These are phyloP conservation scores for Fusarium drepaniforme DNA, from an alignment of 2,329 filamentous ascomycete species.

Conservation along the genomic window DNA sequence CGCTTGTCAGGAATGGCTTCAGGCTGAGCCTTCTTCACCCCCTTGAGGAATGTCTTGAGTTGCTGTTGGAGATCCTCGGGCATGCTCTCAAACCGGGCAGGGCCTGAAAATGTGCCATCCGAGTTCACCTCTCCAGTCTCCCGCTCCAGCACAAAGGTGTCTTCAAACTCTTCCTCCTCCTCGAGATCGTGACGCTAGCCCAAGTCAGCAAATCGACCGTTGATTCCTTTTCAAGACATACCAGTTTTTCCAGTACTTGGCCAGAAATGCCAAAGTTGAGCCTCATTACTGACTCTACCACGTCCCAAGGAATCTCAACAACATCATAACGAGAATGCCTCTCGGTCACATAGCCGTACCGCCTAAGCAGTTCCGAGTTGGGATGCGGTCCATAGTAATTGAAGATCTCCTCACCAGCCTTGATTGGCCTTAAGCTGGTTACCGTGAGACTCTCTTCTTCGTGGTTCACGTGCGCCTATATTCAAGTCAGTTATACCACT, in stretches of 20 bases:
- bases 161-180: slow-evolving; percentile 77
- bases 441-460: slow-evolving; percentile 73
- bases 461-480: slow-evolving; percentile 66
- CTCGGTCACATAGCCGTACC: slow-evolving; percentile 89
- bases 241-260: slow-evolving; percentile 56
- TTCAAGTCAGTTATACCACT: slow-evolving; percentile 19
- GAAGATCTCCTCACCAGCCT: slow-evolving; percentile 80
- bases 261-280: slow-evolving; percentile 53
- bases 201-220: slow-evolving; percentile 37
- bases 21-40: slow-evolving; percentile 58
- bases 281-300: slow-evolving; percentile 63
- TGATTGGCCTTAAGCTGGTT: slow-evolving; percentile 76
- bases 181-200: slow-evolving; percentile 61
- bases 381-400: slow-evolving; percentile 92
- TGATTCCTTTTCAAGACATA: slow-evolving; percentile 43
- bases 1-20: slow-evolving; percentile 61
- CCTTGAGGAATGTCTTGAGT: slow-evolving; percentile 63
- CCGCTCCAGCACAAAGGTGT: slow-evolving; percentile 77
- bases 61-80: slow-evolving; percentile 66
- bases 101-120: slow-evolving; percentile 57
- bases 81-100: slow-evolving; percentile 55
- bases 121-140: slow-evolving; percentile 64
- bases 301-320: slow-evolving; percentile 77
- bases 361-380: slow-evolving; percentile 82
- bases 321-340: slow-evolving; percentile 86